phyloP scores from a whole-genome alignment of 2,329 filamentous ascomycete genomes.

The Chrysoporthe puriensis region DNA sequence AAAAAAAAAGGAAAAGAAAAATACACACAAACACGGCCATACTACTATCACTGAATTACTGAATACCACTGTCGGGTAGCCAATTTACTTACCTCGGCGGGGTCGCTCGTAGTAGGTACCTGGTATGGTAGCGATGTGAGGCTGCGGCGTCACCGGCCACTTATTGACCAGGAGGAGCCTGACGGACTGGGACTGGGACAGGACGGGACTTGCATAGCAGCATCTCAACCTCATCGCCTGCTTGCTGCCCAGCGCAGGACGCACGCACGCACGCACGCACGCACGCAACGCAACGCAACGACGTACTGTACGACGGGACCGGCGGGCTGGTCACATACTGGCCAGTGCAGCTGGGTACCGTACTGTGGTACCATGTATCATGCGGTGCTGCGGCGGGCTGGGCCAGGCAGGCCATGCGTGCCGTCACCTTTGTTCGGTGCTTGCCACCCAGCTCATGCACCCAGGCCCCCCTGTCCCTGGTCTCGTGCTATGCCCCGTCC shows the following conservation, averaged over 20 bases:
- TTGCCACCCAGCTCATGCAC: not conserved
- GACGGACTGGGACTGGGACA: not conserved
- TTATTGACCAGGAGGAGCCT: constrained; percentile 1
- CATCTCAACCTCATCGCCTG: not conserved
- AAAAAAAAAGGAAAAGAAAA: not conserved
- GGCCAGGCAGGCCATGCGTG: not conserved
- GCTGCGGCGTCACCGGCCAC: constrained; percentile 5
- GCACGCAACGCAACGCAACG: too few relatives aligned
- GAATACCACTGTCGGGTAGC: too few relatives aligned
- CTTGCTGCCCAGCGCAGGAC: too few relatives aligned
- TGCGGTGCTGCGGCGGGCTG: not conserved
- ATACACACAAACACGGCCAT: too few relatives aligned
- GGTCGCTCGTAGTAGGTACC: not conserved
- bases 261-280: too few relatives aligned
- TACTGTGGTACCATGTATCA: not conserved
- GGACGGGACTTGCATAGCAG: too few relatives aligned
- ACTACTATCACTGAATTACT: too few relatives aligned
- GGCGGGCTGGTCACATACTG: too few relatives aligned
- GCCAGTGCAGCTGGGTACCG: too few relatives aligned
- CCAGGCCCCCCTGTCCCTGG: not conserved
- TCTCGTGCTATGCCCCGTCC: not conserved
- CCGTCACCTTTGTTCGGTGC: constrained; percentile 25
- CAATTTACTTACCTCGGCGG: too few relatives aligned
- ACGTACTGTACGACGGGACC: too few relatives aligned
- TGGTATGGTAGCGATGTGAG: not conserved